Percentiles rank a stretch among this genome's conserved stretches.
Evolutionary conservation across 2,329 filamentous ascomycete species (phyloP).

Genomic region (Aspergillus ochraceus): DNA sequence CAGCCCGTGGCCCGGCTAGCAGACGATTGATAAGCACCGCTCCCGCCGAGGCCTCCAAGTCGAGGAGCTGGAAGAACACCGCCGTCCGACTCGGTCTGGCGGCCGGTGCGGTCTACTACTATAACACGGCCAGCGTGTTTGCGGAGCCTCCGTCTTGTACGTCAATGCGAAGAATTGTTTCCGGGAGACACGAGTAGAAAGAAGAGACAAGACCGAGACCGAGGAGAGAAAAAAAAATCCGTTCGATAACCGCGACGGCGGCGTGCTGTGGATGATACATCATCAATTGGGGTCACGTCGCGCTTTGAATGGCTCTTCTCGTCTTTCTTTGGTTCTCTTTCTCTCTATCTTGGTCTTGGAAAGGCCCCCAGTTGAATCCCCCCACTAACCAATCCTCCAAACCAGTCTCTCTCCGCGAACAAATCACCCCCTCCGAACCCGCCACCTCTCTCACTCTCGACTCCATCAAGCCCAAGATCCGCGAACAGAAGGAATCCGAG

Average conservation of each 20-base stretch:
- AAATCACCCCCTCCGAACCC: constrained; percentile 36
- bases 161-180: constrained; percentile 31
- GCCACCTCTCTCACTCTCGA: constrained; percentile 65
- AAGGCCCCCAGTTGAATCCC: not conserved
- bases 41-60: constrained; percentile 61
- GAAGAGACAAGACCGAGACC: not conserved
- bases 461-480: constrained; percentile 61
- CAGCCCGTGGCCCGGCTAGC: constrained; percentile 31
- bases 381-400: constrained; percentile 8
- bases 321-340: not conserved
- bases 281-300: not conserved
- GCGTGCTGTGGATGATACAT: not conserved
- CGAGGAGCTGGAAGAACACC: constrained; percentile 79
- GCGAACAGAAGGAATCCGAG: constrained; percentile 26
- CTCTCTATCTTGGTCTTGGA: not conserved
- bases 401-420: constrained; percentile 34
- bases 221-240: not conserved
- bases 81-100: constrained; percentile 74
- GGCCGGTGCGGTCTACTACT: constrained; percentile 80
- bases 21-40: constrained; percentile 58
- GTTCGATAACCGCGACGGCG: not conserved
- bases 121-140: constrained; percentile 86
- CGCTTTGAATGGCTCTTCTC: too few relatives aligned
- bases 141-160: constrained; percentile 77
- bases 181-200: not conserved